Conservation (phyloP, 768 basidiomycete species). For the Mycena belliarum region DNA sequence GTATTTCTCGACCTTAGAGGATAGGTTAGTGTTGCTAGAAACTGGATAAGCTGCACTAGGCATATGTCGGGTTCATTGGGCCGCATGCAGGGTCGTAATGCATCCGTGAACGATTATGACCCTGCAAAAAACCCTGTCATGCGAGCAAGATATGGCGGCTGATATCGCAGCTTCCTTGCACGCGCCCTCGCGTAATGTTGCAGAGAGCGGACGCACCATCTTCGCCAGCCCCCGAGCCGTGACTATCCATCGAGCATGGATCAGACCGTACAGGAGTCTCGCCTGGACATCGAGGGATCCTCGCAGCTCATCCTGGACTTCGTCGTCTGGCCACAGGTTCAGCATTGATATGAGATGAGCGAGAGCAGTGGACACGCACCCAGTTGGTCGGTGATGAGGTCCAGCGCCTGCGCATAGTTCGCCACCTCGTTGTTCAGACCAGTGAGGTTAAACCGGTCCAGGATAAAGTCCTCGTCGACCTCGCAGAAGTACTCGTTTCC, state of each 20-base stretch:
- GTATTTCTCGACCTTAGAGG: constrained; percentile 85
- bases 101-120: too few relatives aligned
- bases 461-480: constrained; percentile 98
- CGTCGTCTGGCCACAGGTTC: constrained; percentile 63
- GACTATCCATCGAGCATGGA: constrained; percentile 96
- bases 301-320: constrained; percentile 90
- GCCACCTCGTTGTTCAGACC: constrained; percentile 95
- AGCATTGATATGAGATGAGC: neutral
- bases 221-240: constrained; percentile 91
- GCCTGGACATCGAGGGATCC: constrained; percentile 93
- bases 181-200: neutral
- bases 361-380: constrained; percentile 54
- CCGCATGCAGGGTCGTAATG: too few relatives aligned
- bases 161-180: neutral
- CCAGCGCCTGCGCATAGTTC: constrained; percentile 91
- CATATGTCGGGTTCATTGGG: too few relatives aligned
- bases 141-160: neutral
- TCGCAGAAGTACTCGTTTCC: constrained; percentile 99
- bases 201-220: constrained; percentile 61
- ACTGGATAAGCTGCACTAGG: neutral
- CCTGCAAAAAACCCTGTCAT: too few relatives aligned
- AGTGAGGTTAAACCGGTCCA: constrained; percentile 97
- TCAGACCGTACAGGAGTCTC: constrained; percentile 90
- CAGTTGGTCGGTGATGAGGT: constrained; percentile 93
- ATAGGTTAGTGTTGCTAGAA: neutral